Conservation (phyloP, 73 alveolate genomes). For the Paramecium octaurelia region DNA sequence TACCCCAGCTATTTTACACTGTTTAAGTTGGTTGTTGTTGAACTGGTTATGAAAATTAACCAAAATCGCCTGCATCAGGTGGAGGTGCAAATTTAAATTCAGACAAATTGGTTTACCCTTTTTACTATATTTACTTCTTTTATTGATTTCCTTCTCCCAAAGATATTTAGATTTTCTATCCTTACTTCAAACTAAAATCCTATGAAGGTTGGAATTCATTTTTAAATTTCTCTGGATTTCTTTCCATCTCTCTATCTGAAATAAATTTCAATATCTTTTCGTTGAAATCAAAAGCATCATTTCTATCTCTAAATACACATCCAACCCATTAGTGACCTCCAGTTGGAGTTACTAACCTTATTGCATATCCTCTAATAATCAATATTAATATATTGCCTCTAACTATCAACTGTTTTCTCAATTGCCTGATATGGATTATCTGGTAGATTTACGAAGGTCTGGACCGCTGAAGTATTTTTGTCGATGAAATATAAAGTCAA, state of each 20-base stretch:
- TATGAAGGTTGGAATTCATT: neutral
- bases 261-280: neutral
- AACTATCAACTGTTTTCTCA: neutral
- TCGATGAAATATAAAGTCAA: slow-evolving; percentile 1
- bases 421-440: slow-evolving; percentile 18
- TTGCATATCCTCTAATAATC: slow-evolving; percentile 29
- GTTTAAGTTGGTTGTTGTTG: neutral
- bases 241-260: slow-evolving; percentile 2
- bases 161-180: neutral
- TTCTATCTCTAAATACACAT: slow-evolving; percentile 48
- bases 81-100: slow-evolving; percentile 27
- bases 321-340: slow-evolving; percentile 41
- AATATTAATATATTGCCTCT: neutral
- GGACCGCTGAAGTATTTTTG: neutral
- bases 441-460: neutral
- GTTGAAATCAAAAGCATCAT: slow-evolving; percentile 44
- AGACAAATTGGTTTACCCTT: neutral
- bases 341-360: slow-evolving; percentile 16
- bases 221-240: slow-evolving; percentile 1
- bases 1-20: neutral
- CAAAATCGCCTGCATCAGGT: slow-evolving; percentile 24
- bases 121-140: neutral
- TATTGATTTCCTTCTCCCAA: neutral
- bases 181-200: neutral
- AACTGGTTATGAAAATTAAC: neutral